A percentile compares a stretch with the other conserved stretches of the same genome.
phyloP scores from a whole-genome alignment of 176 grass and related monocot species.

The Tillandsia leiboldiana region DNA sequence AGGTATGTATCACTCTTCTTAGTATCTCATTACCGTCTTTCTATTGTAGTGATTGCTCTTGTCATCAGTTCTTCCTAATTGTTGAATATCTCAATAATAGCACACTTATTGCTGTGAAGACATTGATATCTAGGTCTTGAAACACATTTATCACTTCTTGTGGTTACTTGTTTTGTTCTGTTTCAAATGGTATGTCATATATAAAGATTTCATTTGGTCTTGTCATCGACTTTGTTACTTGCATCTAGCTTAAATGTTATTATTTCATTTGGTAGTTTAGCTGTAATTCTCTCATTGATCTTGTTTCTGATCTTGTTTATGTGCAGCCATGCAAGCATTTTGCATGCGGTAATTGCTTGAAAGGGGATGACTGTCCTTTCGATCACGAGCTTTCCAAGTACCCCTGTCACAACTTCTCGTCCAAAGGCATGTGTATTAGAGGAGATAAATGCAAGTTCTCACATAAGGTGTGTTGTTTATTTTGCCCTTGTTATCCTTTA shows the following conservation, averaged over 20 bases:
- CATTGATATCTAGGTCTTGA: no score
- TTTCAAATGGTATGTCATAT: not conserved
- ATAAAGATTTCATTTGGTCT: no score
- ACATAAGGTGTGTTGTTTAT: slow-evolving; percentile 40
- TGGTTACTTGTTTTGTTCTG: not conserved
- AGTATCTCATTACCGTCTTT: slow-evolving; percentile 1
- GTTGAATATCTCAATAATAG: no score
- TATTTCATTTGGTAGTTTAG: not conserved
- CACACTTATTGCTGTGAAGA: no score
- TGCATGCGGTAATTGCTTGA: slow-evolving; percentile 72
- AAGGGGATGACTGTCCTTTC: slow-evolving; percentile 85
- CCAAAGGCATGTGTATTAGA: slow-evolving; percentile 64
- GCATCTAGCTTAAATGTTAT: not conserved
- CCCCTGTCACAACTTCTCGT: slow-evolving; percentile 68
- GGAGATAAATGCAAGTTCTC: slow-evolving; percentile 95
- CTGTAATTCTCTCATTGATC: slow-evolving; percentile 1
- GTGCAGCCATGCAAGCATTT: slow-evolving; percentile 77
- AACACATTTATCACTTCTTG: not conserved
- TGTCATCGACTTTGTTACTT: slow-evolving; percentile 9
- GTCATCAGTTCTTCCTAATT: no score
- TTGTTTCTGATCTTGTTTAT: slow-evolving; percentile 27
- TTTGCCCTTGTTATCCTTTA: not conserved
- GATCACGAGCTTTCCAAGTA: slow-evolving; percentile 91
- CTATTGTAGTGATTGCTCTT: no score
- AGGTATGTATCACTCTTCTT: slow-evolving; percentile 29